Evolutionary conservation across 1,284 basidiomycete species (phyloP).

Genomic region (Ustilago shanxiensis): DNA sequence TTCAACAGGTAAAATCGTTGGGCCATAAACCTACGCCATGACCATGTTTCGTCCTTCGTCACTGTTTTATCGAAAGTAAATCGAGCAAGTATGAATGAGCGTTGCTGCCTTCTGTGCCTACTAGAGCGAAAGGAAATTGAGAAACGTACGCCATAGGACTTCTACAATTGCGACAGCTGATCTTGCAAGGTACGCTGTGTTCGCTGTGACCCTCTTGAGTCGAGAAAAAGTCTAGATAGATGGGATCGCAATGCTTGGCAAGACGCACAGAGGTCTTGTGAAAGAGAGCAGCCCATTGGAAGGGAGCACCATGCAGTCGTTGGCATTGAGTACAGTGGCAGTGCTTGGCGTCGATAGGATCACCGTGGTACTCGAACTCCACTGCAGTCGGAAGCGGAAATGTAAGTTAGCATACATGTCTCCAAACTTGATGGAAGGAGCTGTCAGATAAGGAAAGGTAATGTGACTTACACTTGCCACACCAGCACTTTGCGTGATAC

Average conservation of each 20-base stretch:
- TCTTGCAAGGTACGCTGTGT: conserved; percentile 50
- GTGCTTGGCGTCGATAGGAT: conserved; percentile 55
- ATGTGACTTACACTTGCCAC: conserved; percentile 35
- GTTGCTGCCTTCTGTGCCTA: too few relatives aligned
- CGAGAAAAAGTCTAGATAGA: conserved; percentile 50
- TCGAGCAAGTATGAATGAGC: too few relatives aligned
- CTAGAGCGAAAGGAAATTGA: too few relatives aligned
- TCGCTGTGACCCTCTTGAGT: conserved; percentile 48
- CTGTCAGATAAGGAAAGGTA: neutral
- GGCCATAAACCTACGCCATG: conserved; percentile 37
- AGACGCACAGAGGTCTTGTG: conserved; percentile 54
- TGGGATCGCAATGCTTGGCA: conserved; percentile 43
- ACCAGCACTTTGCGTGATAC: conserved; percentile 45
- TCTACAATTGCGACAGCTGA: conserved; percentile 52
- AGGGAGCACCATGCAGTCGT: conserved; percentile 60
- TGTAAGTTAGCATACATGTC: too few relatives aligned
- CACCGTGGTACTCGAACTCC: conserved; percentile 55
- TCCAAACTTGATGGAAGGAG: too few relatives aligned
- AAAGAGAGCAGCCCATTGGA: conserved; percentile 56
- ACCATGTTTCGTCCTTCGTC: conserved; percentile 57
- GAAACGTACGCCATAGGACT: conserved; percentile 43
- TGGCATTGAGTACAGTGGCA: conserved; percentile 65
- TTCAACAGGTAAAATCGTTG: too few relatives aligned
- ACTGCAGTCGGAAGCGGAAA: conserved; percentile 18
- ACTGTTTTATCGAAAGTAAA: too few relatives aligned